Base-by-base conservation (phyloP, 2,329 filamentous ascomycete species). In the Domatiomyces globalis region DNA sequence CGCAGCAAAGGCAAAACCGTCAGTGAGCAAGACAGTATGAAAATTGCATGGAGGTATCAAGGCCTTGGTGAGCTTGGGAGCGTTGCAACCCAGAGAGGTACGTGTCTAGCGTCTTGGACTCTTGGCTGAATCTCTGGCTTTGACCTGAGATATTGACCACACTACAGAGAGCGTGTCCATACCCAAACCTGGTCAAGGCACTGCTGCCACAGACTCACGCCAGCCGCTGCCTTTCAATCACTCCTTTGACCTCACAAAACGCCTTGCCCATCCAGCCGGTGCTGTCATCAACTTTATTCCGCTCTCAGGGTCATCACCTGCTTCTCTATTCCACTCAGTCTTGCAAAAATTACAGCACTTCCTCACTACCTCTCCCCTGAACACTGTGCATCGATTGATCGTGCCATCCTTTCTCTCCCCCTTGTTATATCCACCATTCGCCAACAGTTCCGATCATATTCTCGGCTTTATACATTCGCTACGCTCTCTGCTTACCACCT, bases 31-130 rank as follows among this genome's bases (percentile, higher is more conserved):
- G 85, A 90, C 56, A 89, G 83, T 67, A 96, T 98, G 92, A 96
- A 95, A 71, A 98, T 98, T 71, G 92, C 92, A 2, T 98, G 92
- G 92, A 78, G 92, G 66, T 98, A 98, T 69, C 89, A 96, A 67
- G 78, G 81, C 33, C 68, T 96, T 49, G 84, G 85, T 15, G 83
- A 84, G 58, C 82, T 81, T 60, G 80, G 80, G 15, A 39, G 33
- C 43, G 75, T 73, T 53, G 69, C 74, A 49, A 67, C 70, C 53
- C 64, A 72, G 55, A 76, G 80, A 81, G 81, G 83, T 84, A 73
- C 68, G 77, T 49, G n/a, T 48, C 22, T 48, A 4, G 29, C 8
- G 9, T 3, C 25, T 29, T 33, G 45, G 27, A 20, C 4, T 25
- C 3, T 25, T 25, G 22, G 6, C 22, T 25, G 22, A 25, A 25